These are phyloP conservation scores for Aspergillus diversus DNA, from an alignment of 495 filamentous ascomycete species.

Conservation along the genomic window DNA sequence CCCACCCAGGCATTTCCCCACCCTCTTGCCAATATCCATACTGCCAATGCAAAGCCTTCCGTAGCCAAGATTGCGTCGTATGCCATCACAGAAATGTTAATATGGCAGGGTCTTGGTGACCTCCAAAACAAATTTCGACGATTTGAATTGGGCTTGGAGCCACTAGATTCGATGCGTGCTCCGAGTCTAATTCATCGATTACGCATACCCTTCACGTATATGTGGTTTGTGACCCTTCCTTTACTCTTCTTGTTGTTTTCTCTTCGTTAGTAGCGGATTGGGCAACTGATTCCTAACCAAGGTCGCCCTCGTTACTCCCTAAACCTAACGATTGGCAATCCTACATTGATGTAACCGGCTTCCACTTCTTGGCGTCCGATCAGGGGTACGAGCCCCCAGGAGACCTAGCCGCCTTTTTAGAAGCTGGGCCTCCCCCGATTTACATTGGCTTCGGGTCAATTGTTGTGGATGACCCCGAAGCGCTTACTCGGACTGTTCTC, in stretches of 20 bases:
- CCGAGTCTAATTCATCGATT: slow-evolving; percentile 65
- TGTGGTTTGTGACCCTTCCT: slow-evolving; percentile 56
- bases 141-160: slow-evolving; percentile 65
- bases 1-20: slow-evolving; percentile 56
- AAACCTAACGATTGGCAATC: slow-evolving; percentile 77
- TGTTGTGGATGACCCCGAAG: slow-evolving; percentile 73
- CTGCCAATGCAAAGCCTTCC: slow-evolving; percentile 52
- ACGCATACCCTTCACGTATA: slow-evolving; percentile 73
- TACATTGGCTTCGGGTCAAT: slow-evolving; percentile 87
- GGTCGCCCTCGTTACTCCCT: slow-evolving; percentile 77
- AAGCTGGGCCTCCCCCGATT: slow-evolving; percentile 67
- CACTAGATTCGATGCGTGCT: slow-evolving; percentile 66
- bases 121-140: slow-evolving; percentile 72
- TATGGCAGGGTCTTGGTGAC: slow-evolving; percentile 78
- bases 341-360: slow-evolving; percentile 73
- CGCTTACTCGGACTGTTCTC: slow-evolving; percentile 68
- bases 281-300: not conserved
- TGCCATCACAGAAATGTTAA: slow-evolving; percentile 74
- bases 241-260: not conserved
- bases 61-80: slow-evolving; percentile 76
- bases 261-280: not conserved
- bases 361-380: slow-evolving; percentile 70
- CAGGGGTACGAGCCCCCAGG: slow-evolving; percentile 65
- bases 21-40: slow-evolving; percentile 56
- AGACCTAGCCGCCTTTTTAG: slow-evolving; percentile 66